Percentiles rank a stretch among this genome's conserved stretches.
Evolutionary conservation across 306 rosid species (phyloP).

Genomic region (Lathyrus oleraceus): DNA sequence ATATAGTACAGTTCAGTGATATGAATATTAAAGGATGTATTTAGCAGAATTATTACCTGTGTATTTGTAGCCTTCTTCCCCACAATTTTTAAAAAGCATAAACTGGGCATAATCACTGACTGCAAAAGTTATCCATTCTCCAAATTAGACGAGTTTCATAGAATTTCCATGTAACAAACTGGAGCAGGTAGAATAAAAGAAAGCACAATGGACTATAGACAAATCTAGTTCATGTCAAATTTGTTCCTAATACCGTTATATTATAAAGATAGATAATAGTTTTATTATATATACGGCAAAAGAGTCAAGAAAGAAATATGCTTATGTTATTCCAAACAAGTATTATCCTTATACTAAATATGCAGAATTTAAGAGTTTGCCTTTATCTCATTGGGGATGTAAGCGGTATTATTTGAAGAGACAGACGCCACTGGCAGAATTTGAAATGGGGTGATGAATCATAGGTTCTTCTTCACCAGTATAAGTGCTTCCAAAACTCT

Average conservation of each 20-base stretch:
- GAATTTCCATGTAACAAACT: conserved; percentile 13
- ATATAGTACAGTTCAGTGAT: not conserved
- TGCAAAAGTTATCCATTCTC: conserved; percentile 37
- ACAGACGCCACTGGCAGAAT: too few relatives aligned
- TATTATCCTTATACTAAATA: not conserved
- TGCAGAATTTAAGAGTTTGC: not conserved
- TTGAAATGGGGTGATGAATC: too few relatives aligned
- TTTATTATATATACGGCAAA: not conserved
- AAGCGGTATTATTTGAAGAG: too few relatives aligned
- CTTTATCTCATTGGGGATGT: too few relatives aligned
- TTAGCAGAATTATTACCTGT: conserved; percentile 46
- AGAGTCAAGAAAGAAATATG: not conserved
- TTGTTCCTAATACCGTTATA: not conserved
- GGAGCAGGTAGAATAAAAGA: conserved; percentile 8
- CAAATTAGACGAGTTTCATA: conserved; percentile 22
- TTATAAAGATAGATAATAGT: not conserved
- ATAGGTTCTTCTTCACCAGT: too few relatives aligned
- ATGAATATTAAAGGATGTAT: not conserved
- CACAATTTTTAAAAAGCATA: conserved; percentile 72
- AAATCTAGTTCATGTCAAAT: not conserved
- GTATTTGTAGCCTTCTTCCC: conserved; percentile 59
- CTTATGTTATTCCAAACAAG: not conserved
- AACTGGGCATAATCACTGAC: conserved; percentile 67
- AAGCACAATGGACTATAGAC: not conserved
- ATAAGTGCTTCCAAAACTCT: too few relatives aligned